Percentiles rank a stretch among this genome's conserved stretches.
phyloP scores from a whole-genome alignment of 176 grass and related monocot species.

The Hsuehochloa calcarea region DNA sequence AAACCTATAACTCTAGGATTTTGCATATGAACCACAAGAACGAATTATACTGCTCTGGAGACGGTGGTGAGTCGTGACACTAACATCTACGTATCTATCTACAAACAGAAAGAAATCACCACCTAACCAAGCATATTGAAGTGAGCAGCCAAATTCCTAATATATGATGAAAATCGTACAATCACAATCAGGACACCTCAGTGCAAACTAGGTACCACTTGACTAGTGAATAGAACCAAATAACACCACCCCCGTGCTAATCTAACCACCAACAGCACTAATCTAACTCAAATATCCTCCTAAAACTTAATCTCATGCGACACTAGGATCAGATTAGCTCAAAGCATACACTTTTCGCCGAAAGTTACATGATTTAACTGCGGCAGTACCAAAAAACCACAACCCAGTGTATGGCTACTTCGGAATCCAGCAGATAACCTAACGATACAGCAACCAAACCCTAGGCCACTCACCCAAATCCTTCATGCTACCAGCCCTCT shows the following conservation, averaged over 20 bases:
- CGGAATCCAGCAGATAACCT: neutral
- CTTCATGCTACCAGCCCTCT: conserved; percentile 74
- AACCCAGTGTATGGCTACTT: neutral
- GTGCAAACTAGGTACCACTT: neutral
- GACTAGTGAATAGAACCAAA: neutral
- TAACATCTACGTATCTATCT: neutral
- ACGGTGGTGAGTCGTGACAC: neutral
- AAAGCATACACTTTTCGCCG: neutral
- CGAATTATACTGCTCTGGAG: neutral
- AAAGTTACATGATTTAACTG: neutral
- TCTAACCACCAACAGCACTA: neutral
- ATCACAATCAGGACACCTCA: neutral
- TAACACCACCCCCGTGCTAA: neutral
- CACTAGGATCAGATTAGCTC: neutral
- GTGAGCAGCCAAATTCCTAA: neutral
- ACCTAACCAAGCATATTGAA: neutral
- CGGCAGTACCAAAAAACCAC: neutral
- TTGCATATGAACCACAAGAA: neutral
- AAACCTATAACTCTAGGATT: neutral
- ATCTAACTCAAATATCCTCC: neutral
- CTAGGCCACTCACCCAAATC: conserved; percentile 68
- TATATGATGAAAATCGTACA: neutral
- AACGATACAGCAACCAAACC: conserved; percentile 30
- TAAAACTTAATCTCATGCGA: neutral
- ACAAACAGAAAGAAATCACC: neutral